These are phyloP conservation scores for Pseudogymnoascus sp. DNA, from an alignment of 2,329 filamentous ascomycete species.

Conservation along the genomic window DNA sequence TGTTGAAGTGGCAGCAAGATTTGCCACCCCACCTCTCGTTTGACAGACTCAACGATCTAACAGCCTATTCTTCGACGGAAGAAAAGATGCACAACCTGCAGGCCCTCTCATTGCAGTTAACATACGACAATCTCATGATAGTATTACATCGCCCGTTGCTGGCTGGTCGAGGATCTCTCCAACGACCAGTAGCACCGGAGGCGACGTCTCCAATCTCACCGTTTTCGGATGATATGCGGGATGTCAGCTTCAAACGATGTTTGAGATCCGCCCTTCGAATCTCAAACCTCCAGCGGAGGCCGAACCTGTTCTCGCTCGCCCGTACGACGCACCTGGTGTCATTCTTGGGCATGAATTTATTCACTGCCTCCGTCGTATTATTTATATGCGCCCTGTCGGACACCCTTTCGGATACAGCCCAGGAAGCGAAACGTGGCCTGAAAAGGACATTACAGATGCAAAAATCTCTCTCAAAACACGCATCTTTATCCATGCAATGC, in stretches of 20 bases:
- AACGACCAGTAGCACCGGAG: slow-evolving; percentile 9
- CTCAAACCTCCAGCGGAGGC: slow-evolving; percentile 29
- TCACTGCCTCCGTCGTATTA: slow-evolving; percentile 37
- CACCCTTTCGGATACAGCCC: slow-evolving; percentile 34
- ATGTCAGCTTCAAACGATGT: slow-evolving; percentile 26
- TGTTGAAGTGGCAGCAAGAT: slow-evolving; percentile 22
- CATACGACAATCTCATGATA: slow-evolving; percentile 36
- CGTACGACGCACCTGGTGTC: slow-evolving; percentile 36
- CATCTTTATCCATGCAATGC: slow-evolving; percentile 30
- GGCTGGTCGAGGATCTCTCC: slow-evolving; percentile 25
- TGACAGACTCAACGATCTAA: slow-evolving; percentile 18
- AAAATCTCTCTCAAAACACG: slow-evolving; percentile 28
- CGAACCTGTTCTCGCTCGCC: slow-evolving; percentile 30
- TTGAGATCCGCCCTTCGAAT: slow-evolving; percentile 33
- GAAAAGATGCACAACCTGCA: slow-evolving; percentile 27
- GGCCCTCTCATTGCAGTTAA: slow-evolving; percentile 34
- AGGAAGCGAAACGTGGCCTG: slow-evolving; percentile 35
- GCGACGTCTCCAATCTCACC: slow-evolving; percentile 11
- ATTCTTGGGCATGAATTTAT: slow-evolving; percentile 37
- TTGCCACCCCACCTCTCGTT: slow-evolving; percentile 22
- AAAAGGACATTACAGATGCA: slow-evolving; percentile 35
- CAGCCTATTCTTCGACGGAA: slow-evolving; percentile 11
- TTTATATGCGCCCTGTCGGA: slow-evolving; percentile 35
- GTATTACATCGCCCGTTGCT: slow-evolving; percentile 35
- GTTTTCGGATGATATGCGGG: slow-evolving; percentile 11